Percentiles rank a stretch among this genome's conserved stretches.
Conservation (phyloP, 495 filamentous ascomycete genomes). For the Choiromyces venosus region DNA sequence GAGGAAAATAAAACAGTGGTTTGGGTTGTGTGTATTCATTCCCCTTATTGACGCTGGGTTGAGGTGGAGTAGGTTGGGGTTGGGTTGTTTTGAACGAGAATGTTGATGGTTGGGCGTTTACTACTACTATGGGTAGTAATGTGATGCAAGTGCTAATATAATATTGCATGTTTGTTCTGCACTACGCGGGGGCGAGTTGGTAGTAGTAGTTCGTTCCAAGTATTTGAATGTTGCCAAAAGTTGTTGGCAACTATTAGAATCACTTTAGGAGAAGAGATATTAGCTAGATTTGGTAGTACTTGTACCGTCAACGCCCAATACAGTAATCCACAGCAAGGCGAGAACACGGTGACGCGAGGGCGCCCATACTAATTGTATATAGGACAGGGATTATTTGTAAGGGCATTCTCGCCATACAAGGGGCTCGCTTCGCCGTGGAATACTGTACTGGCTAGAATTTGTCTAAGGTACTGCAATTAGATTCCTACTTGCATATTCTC, state of each 20-base stretch:
- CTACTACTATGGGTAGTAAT: too few relatives aligned
- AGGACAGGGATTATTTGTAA: too few relatives aligned
- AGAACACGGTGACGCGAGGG: too few relatives aligned
- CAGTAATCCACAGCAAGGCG: too few relatives aligned
- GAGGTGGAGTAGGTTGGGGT: background rate
- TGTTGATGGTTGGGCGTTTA: background rate
- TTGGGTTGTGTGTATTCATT: background rate
- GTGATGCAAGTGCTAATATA: too few relatives aligned
- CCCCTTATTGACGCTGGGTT: background rate
- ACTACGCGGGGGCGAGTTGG: background rate
- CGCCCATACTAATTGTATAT: too few relatives aligned
- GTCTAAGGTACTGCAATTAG: background rate
- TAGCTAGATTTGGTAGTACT: background rate
- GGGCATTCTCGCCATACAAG: too few relatives aligned
- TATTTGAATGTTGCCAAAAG: background rate
- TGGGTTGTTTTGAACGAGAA: background rate
- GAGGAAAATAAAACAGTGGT: background rate
- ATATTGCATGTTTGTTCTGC: background rate
- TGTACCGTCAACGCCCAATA: background rate
- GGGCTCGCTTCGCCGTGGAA: too few relatives aligned
- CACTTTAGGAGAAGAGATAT: background rate
- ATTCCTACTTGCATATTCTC: background rate
- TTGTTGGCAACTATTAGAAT: background rate
- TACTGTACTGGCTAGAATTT: too few relatives aligned
- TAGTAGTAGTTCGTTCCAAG: background rate